Conservation (phyloP, 805 yeast species). For the Schwanniomyces sp. region DNA sequence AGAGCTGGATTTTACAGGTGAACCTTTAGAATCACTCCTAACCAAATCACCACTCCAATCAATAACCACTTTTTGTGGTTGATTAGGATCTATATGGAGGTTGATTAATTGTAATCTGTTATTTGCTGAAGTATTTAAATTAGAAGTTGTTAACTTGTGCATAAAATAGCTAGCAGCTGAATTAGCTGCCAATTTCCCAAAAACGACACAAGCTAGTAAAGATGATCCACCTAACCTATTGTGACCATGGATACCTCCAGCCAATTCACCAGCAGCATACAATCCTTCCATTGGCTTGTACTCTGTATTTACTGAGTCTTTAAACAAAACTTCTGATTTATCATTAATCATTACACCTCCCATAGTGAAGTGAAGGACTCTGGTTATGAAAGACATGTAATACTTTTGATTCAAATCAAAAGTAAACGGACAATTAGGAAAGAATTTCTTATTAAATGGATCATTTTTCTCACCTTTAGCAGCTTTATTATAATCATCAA, state of each 20-base stretch:
- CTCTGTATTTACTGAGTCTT: slow-evolving; percentile 12
- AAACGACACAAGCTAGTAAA: slow-evolving; percentile 45
- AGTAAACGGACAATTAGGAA: slow-evolving; percentile 47
- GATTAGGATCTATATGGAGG: slow-evolving; percentile 43
- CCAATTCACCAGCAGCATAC: slow-evolving; percentile 46
- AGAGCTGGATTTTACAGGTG: slow-evolving; percentile 3
- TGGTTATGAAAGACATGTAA: slow-evolving; percentile 53
- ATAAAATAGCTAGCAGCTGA: slow-evolving; percentile 34
- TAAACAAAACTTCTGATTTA: slow-evolving; percentile 45
- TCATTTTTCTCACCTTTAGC: slow-evolving; percentile 44
- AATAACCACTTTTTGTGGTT: slow-evolving; percentile 30
- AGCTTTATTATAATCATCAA: slow-evolving; percentile 41
- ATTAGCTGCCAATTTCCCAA: slow-evolving; percentile 44
- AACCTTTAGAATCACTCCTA: background rate
- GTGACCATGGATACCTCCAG: slow-evolving; percentile 48
- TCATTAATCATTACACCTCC: slow-evolving; percentile 64
- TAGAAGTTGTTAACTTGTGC: slow-evolving; percentile 19
- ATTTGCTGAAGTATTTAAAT: slow-evolving; percentile 9
- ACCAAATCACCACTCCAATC: slow-evolving; percentile 25
- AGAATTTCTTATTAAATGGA: slow-evolving; percentile 46
- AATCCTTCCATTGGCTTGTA: slow-evolving; percentile 32
- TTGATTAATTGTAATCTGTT: slow-evolving; percentile 42
- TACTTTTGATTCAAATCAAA: slow-evolving; percentile 32
- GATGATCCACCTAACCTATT: slow-evolving; percentile 46
- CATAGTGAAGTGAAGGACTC: slow-evolving; percentile 69